Evolutionary conservation across 73 alveolate species (phyloP), one percentile per base, ranked within the genome.

Genomic region (Paramecium caudatum): DNA sequence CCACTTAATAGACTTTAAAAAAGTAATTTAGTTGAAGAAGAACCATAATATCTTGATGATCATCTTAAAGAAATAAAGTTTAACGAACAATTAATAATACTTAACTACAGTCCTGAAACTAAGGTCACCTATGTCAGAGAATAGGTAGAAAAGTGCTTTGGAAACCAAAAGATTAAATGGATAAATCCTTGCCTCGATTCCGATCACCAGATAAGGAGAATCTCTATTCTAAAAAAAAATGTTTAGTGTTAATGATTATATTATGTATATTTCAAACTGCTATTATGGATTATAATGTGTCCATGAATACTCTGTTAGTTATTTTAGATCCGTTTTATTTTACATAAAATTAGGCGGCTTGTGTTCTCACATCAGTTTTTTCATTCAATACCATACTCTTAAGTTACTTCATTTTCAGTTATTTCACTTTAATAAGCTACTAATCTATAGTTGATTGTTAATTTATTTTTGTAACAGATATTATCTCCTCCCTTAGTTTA

Each of bases 371-470:
- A 55, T 55, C 80, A 55, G 30, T 27, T 23, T 55, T 55, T 55
- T 55, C 80, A 55, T 55, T 55, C 45, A 55, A 55, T 4, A 23
- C 80, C 80, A 55, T 55, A 55, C 80, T 55, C 30, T 8, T 65
- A 32, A 65, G 39, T 65, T 65, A 36, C 17, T 65, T 65, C 49
- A 65, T 33, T 65, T 65, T 65, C 39, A 65, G 34, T 65, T 33
- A 13, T 33, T 49, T 65, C 6, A 65, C 17, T 65, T 65, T 3
- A 32, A 36, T 25, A n/a, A 65, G 15, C 25, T 36, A 17, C 10
- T 65, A 30, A 1, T 65, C 49, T 33, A 33, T 65, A 15, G 27
- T 32, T 2, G 36, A 2, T 33, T 33, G 9, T n/a, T 65, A 17
- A 16, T 36, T 65, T 1, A 30, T 16, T 33, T 63, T 1, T 39